Percentiles rank a stretch among this genome's conserved stretches.
Evolutionary conservation across 345 rosid genomes (phyloP).

Genomic region (Lepidium africanum): DNA sequence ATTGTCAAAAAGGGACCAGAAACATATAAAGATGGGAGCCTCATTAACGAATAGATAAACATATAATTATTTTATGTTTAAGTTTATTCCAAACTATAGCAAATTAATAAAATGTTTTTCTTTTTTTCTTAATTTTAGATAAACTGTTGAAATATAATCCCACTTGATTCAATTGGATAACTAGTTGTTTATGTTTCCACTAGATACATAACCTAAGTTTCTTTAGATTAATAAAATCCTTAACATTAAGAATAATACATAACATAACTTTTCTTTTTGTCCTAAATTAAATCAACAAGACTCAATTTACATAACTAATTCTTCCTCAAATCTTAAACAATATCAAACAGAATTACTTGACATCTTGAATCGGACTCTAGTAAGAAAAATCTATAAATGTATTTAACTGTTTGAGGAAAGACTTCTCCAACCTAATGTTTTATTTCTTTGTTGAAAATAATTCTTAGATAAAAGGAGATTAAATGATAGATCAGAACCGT

Average conservation of each 20-base stretch:
- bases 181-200: neutral
- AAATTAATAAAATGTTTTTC: neutral
- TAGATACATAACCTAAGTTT: neutral
- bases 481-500: neutral
- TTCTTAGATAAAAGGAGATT: neutral
- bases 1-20: neutral
- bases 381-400: too few relatives aligned
- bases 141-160: neutral
- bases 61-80: neutral
- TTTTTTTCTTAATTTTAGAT: neutral
- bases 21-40: slow-evolving; percentile 12
- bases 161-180: slow-evolving; percentile 2
- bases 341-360: too few relatives aligned
- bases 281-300: too few relatives aligned
- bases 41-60: neutral
- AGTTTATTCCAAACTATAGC: neutral
- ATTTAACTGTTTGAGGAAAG: too few relatives aligned
- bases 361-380: too few relatives aligned
- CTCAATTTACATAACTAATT: too few relatives aligned
- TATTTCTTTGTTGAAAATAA: neutral
- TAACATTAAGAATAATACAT: too few relatives aligned
- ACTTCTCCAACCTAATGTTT: too few relatives aligned
- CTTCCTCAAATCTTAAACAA: too few relatives aligned
- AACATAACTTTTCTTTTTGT: too few relatives aligned
- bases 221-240: neutral